phyloP scores from a whole-genome alignment of 2,329 filamentous ascomycete species.

The Penicillium sp. region DNA sequence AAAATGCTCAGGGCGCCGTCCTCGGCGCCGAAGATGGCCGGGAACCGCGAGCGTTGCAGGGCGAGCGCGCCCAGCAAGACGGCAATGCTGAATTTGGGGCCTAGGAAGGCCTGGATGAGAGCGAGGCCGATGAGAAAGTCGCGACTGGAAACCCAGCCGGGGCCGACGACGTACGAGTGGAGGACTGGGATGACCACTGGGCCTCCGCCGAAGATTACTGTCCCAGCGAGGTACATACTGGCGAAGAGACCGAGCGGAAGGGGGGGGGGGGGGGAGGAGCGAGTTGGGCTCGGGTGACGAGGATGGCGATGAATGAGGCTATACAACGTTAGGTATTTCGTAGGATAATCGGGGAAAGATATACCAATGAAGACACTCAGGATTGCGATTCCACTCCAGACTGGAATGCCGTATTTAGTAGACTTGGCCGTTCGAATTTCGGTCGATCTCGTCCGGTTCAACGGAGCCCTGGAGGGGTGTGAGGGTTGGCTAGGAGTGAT shows the following conservation, averaged over 20 bases:
- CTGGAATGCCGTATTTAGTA: constrained; percentile 34
- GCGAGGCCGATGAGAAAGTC: constrained; percentile 72
- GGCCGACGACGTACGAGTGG: constrained; percentile 59
- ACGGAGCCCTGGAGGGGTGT: too few species aligned
- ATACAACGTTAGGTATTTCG: constrained; percentile 8
- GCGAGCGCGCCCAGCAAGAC: constrained; percentile 57
- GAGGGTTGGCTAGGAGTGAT: too few species aligned
- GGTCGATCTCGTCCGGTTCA: constrained; percentile 1
- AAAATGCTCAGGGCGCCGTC: constrained; percentile 51
- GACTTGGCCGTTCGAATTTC: constrained; percentile 7
- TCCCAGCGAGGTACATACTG: constrained; percentile 71
- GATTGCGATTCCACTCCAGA: constrained; percentile 39
- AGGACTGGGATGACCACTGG: constrained; percentile 65
- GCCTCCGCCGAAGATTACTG: constrained; percentile 64
- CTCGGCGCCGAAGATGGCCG: constrained; percentile 48
- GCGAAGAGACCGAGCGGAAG: constrained; percentile 62
- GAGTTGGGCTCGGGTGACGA: constrained; percentile 49
- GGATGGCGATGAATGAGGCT: constrained; percentile 56
- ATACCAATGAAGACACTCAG: constrained; percentile 51
- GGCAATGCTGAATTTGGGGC: constrained; percentile 53
- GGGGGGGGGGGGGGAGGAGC: constrained; percentile 36
- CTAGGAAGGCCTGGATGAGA: constrained; percentile 67
- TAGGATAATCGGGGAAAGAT: too few species aligned
- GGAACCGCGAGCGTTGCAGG: constrained; percentile 33
- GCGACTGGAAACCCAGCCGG: constrained; percentile 66